Evolutionary conservation across 2,329 filamentous ascomycete species (phyloP), one percentile per base, ranked within the genome.

Genomic region (Raffaelea deltoideospora): DNA sequence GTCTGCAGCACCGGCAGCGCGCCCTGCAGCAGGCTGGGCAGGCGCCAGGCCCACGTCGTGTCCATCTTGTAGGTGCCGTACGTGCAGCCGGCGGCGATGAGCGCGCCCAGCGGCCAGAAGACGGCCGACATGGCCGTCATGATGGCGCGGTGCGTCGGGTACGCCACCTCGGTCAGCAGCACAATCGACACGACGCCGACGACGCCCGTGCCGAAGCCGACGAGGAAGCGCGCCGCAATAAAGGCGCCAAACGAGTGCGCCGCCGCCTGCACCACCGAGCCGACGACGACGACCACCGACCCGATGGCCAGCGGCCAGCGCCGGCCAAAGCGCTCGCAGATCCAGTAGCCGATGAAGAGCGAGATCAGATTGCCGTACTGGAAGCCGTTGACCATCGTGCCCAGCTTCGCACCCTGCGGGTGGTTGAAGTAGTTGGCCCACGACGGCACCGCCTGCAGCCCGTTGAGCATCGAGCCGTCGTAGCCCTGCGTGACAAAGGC

Each of bases 111-210:
- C 1, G 81, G 82, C 35, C 88, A 54, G 80, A 87, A 87, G 50
- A 87, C 86, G 48, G 87, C 82, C 53, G 87, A 82, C 4, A 88
- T 61, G 22, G 74, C 70, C 1, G 80, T 86, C 23, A 90, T 69
- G 43, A 76, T 64, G 11, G 82, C 83, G 53, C 83, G 72, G 48
- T 88, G 88, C 40, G 67, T 69, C 2, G 83, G 83, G 51, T 88
- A 83, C 4, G 78, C 76, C 19, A 88, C 66, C 50, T 90, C 83
- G 11, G 34, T 47, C 31, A 43, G 23, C 22, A 45, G 34, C 27
- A 33, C 31, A 2, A 41, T 38, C 3, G 41, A 34, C 3, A 37
- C 35, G 55, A 58, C 60, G 24, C 52, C 51, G 37, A 62, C 44
- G 38, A 61, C 56, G 27, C 64, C 59, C 37, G 72, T 66, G 17